Evolutionary conservation across 2,329 filamentous ascomycete genomes (phyloP), one percentile per base, ranked within the genome.

Genomic region (Xylariaceae sp.): DNA sequence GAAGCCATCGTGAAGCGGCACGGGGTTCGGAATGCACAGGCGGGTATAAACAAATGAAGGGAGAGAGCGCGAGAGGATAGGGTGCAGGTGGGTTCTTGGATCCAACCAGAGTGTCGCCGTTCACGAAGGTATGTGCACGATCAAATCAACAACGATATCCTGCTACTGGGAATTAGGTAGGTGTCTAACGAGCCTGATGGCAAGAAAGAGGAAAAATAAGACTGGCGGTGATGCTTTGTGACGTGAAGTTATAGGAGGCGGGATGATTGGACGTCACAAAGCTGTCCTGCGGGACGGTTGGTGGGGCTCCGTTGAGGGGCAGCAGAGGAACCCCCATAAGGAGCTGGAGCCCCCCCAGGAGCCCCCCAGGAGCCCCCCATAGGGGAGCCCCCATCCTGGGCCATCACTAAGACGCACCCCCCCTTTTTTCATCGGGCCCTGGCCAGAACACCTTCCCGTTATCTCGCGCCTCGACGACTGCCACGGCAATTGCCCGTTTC

Each of bases 1-100:
- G 85, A 82, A 67, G 86, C 81, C 88, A 90, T 90, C 69, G 69
- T 81, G 75, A 67, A 61, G 57, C 63, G 47, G 60, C 34, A 51
- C 41, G 34, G 9, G 49, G 45, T 49, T 6, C 17, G 23, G 23
- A 30, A 30, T 30, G 23, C 23, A 30, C 23, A 30, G 23, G 23
- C 23, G 23, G 23, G 23, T 30, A 34, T 23, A 37, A 53, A 17
- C n/a, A 44, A 30, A 45, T 45, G 13, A 30, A 53, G 7, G 34
- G 47, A 59, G 2, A 57, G 34, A 41, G 54, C 13, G 48, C 17
- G 11, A 51, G 18, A 53, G 51, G 39, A 37, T 50, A 49, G 30
- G 41, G 51, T 47, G 44, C 52, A 49, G 30, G 41, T 18, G 23
- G 23, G 23, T 35, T 34, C 10, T 51, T 7, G 18, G 53, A 49